Percentiles rank a stretch among this genome's conserved stretches.
Conservation (phyloP, 495 filamentous ascomycete genomes). For the Melanomma pulvis-pyrius region DNA sequence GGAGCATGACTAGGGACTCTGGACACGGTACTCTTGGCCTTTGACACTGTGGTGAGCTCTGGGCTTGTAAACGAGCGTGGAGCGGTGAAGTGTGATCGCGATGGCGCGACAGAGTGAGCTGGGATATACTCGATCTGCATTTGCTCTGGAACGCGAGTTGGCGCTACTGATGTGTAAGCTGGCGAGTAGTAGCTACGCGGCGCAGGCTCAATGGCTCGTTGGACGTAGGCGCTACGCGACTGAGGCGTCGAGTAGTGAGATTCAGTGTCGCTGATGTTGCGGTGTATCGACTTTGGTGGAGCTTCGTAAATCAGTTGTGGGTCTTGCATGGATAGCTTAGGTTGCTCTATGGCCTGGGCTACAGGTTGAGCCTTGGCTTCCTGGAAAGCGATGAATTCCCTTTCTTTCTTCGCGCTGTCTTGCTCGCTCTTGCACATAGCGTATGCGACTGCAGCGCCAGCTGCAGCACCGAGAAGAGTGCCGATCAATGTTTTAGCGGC, state of each 20-base stretch:
- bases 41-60: constrained; percentile 24
- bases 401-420: constrained; percentile 43
- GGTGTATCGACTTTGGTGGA: constrained; percentile 32
- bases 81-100: constrained; percentile 27
- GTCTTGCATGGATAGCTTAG: constrained; percentile 28
- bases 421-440: constrained; percentile 64
- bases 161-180: constrained; percentile 30
- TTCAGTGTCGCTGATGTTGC: constrained; percentile 37
- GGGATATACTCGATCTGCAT: constrained; percentile 29
- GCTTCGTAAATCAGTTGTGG: constrained; percentile 32
- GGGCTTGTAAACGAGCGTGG: constrained; percentile 32
- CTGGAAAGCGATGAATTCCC: constrained; percentile 31
- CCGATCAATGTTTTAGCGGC: constrained; percentile 68
- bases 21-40: constrained; percentile 32
- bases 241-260: constrained; percentile 27
- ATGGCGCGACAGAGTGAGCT: constrained; percentile 28
- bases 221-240: constrained; percentile 3
- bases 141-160: constrained; percentile 23
- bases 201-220: constrained; percentile 34
- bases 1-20: constrained; percentile 17
- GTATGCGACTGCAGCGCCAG: constrained; percentile 75
- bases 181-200: constrained; percentile 31
- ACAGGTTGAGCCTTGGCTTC: constrained; percentile 22
- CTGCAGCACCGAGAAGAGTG: constrained; percentile 74
- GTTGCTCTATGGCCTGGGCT: constrained; percentile 1